Conservation (phyloP, 192 early-diverging fungal species). For the Entomortierella beljakovae region DNA sequence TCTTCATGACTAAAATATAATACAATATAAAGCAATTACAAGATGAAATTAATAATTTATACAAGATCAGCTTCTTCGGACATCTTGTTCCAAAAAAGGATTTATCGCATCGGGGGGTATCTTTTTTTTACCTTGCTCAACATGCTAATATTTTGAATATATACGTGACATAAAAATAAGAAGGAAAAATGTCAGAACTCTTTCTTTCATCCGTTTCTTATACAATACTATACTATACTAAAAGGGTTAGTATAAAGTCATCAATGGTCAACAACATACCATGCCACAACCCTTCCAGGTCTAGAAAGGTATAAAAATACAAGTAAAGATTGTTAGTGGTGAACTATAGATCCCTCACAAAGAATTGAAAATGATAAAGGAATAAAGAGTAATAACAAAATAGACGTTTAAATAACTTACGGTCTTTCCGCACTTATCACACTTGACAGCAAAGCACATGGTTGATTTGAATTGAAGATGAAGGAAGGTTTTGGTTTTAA, state of each 20-base stretch:
- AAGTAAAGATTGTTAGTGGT: background rate
- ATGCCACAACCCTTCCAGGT: slow-evolving; percentile 48
- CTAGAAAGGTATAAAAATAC: slow-evolving; percentile 8
- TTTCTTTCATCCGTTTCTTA: background rate
- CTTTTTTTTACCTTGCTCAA: slow-evolving; percentile 29
- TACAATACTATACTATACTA: too few species aligned
- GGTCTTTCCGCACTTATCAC: slow-evolving; percentile 42
- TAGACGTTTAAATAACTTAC: background rate
- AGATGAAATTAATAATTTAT: background rate
- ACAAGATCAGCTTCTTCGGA: background rate
- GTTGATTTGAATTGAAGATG: background rate
- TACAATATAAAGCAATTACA: background rate
- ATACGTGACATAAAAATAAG: background rate
- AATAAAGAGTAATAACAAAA: background rate
- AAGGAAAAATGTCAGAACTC: slow-evolving; percentile 1
- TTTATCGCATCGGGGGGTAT: background rate
- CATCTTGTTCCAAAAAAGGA: too few species aligned
- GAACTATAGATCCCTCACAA: background rate
- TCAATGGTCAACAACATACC: slow-evolving; percentile 3
- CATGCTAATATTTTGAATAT: slow-evolving; percentile 14
- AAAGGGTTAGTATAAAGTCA: too few species aligned
- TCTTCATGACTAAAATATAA: slow-evolving; percentile 29
- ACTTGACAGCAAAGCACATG: slow-evolving; percentile 51
- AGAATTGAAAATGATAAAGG: background rate
- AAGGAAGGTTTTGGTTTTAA: background rate